A percentile compares a stretch with the other conserved stretches of the same genome.
Evolutionary conservation across 768 basidiomycete genomes (phyloP).

Genomic region (Leccinum variicolor): DNA sequence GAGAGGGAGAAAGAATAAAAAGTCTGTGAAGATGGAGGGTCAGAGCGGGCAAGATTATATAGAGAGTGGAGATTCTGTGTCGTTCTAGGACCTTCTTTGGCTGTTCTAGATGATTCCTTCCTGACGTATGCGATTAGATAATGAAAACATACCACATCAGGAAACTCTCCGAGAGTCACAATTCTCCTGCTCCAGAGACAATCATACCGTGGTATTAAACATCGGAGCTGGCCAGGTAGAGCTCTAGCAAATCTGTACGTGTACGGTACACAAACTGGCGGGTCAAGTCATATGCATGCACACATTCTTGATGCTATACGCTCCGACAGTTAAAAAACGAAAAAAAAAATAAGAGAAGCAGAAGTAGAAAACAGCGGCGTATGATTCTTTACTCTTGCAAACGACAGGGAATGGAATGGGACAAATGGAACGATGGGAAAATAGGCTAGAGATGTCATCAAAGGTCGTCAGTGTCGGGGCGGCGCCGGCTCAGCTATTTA

Average conservation of each 20-base stretch:
- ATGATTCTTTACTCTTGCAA: slow-evolving; percentile 15
- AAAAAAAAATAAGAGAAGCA: slow-evolving; percentile 1
- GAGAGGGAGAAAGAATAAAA: slow-evolving; percentile 8
- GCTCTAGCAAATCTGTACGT: slow-evolving; percentile 26
- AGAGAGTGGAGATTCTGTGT: slow-evolving; percentile 26
- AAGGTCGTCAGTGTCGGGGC: slow-evolving; percentile 25
- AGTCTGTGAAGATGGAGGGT: slow-evolving; percentile 9
- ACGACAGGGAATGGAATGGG: slow-evolving; percentile 12
- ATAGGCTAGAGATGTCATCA: slow-evolving; percentile 27
- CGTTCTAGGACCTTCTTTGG: slow-evolving; percentile 34
- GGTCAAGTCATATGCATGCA: slow-evolving; percentile 27
- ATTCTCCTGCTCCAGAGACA: neutral
- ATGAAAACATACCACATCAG: slow-evolving; percentile 17
- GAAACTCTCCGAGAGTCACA: neutral
- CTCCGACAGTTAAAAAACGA: slow-evolving; percentile 12
- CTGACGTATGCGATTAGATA: slow-evolving; percentile 34
- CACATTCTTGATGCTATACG: slow-evolving; percentile 23
- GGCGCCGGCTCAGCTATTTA: slow-evolving; percentile 19
- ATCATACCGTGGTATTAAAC: slow-evolving; percentile 7
- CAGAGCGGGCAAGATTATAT: slow-evolving; percentile 24
- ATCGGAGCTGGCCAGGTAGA: slow-evolving; percentile 12
- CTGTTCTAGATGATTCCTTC: slow-evolving; percentile 32
- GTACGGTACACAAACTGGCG: slow-evolving; percentile 21
- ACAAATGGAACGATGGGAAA: slow-evolving; percentile 15
- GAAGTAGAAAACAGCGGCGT: slow-evolving; percentile 11